Percentiles rank a stretch among this genome's conserved stretches.
Evolutionary conservation across 2,329 filamentous ascomycete genomes (phyloP).

Genomic region (Ploettnerulaceae sp.): DNA sequence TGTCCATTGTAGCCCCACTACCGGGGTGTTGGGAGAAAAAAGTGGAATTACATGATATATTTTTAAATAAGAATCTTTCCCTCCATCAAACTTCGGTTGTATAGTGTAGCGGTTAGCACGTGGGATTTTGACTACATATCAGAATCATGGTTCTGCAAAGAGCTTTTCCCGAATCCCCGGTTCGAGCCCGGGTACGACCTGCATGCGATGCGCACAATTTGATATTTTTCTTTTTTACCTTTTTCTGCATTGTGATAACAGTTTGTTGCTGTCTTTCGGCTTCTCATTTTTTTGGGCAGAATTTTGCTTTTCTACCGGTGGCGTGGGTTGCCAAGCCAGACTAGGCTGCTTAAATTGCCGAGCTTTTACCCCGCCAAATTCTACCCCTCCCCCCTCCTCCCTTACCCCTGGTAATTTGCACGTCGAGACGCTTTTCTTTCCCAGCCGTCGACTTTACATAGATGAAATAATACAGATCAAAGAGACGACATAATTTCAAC

Average conservation of each 20-base stretch:
- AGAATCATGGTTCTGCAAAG: constrained; percentile 7
- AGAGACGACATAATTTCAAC: too few species aligned
- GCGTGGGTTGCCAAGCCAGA: background rate
- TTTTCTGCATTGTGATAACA: background rate
- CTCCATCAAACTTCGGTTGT: constrained; percentile 4
- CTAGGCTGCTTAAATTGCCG: background rate
- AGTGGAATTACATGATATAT: too few species aligned
- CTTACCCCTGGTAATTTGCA: background rate
- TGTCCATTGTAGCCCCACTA: too few species aligned
- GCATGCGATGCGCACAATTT: background rate
- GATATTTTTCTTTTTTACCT: background rate
- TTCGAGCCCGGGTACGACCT: constrained; percentile 12
- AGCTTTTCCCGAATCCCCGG: constrained; percentile 10
- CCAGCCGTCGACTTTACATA: too few species aligned
- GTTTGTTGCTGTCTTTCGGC: background rate
- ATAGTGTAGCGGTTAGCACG: constrained; percentile 13
- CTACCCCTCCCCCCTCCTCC: too few species aligned
- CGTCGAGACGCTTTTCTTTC: too few species aligned
- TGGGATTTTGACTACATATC: constrained; percentile 13
- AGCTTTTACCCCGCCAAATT: background rate
- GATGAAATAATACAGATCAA: too few species aligned
- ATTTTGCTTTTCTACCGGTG: background rate
- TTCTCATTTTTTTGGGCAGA: too few species aligned
- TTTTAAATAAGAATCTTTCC: too few species aligned
- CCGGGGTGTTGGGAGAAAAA: too few species aligned